These are phyloP conservation scores for Suillus clintonianus DNA, from an alignment of 768 basidiomycete genomes.

Conservation along the genomic window DNA sequence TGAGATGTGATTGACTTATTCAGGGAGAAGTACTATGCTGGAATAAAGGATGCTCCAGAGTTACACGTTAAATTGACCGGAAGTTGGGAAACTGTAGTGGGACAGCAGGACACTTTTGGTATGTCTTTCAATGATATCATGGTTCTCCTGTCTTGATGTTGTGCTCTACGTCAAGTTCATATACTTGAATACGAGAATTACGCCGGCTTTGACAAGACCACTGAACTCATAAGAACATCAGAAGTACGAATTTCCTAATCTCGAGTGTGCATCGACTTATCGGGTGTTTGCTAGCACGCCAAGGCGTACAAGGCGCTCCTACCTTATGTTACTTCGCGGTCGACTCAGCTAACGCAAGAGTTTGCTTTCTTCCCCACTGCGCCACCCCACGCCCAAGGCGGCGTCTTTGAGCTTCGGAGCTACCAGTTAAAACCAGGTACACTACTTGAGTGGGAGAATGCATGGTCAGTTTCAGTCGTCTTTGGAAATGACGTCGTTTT, in stretches of 20 bases:
- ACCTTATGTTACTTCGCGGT: conserved; percentile 72
- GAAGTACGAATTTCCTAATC: conserved; percentile 44
- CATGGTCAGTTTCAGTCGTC: conserved; percentile 59
- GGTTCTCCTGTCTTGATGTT: neutral
- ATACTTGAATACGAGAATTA: conserved; percentile 96
- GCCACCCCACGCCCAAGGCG: conserved; percentile 84
- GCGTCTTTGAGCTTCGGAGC: conserved; percentile 89
- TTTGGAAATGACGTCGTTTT: neutral
- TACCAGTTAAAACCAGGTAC: conserved; percentile 90
- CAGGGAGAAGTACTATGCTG: conserved; percentile 84
- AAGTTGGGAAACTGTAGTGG: conserved; percentile 90
- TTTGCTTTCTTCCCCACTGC: conserved; percentile 95
- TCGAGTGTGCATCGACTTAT: conserved; percentile 7
- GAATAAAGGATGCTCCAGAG: conserved; percentile 70
- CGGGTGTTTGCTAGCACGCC: conserved; percentile 49
- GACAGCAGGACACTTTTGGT: conserved; percentile 87
- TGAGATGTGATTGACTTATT: conserved; percentile 10
- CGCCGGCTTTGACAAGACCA: conserved; percentile 81
- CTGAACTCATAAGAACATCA: conserved; percentile 59
- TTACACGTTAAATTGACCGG: conserved; percentile 88
- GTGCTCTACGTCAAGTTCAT: conserved; percentile 40
- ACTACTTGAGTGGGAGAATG: conserved; percentile 91
- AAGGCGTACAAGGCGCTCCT: conserved; percentile 73
- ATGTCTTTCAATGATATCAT: neutral
- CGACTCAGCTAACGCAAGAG: conserved; percentile 84